Conservation (phyloP, 176 grass and related monocot species). For the Rhynchospora breviuscula region DNA sequence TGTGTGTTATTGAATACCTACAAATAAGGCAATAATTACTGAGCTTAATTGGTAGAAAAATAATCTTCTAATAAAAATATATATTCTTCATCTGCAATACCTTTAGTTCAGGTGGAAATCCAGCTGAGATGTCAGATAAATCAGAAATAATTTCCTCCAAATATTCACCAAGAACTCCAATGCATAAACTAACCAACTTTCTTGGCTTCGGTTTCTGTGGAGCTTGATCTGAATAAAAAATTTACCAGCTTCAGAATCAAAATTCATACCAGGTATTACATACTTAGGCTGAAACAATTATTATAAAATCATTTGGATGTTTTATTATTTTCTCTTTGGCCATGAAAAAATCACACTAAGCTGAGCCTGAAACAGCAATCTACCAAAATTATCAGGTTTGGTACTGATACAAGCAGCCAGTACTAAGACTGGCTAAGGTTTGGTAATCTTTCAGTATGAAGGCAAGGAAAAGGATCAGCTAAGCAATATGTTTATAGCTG, state of each 20-base stretch:
- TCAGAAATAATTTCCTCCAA: slow-evolving; percentile 74
- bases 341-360: neutral
- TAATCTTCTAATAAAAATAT: neutral
- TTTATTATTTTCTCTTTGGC: slow-evolving; percentile 4
- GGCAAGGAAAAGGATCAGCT: neutral
- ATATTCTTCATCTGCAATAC: slow-evolving; percentile 32
- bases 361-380: neutral
- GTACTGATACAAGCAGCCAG: neutral
- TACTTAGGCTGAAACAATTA: neutral
- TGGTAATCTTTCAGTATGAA: neutral
- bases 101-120: slow-evolving; percentile 87
- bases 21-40: neutral
- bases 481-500: neutral
- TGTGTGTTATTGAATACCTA: neutral
- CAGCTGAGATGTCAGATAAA: slow-evolving; percentile 60
- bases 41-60: neutral
- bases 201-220: slow-evolving; percentile 50
- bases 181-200: slow-evolving; percentile 73
- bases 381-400: neutral
- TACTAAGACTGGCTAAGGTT: neutral
- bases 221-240: slow-evolving; percentile 48
- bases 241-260: neutral
- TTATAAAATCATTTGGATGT: neutral
- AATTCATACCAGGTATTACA: neutral
- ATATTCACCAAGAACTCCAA: slow-evolving; percentile 83